Base-by-base conservation (phyloP, 1,139 yeast genomes). In the Taphrina confusa region DNA sequence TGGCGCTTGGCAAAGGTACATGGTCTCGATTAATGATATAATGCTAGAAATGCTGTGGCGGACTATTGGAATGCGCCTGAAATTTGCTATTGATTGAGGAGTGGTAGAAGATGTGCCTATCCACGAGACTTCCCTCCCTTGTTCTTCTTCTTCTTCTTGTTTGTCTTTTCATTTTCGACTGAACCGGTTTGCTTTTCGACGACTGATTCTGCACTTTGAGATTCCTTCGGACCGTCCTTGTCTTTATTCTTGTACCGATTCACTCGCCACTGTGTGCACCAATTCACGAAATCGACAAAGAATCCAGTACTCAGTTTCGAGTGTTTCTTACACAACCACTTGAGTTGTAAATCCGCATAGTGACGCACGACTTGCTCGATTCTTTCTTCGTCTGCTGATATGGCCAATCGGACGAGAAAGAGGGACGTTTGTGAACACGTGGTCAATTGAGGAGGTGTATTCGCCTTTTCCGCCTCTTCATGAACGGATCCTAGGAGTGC, bases 241-340 rank as follows among this genome's bases (percentile, higher is more conserved):
- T 4, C n/a, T 30, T 30, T 30, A 12, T n/a, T 22, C 25, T 25
- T 42, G 31, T 42, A 31, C n/a, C 31, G 52, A 34, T 54, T 54
- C 14, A 42, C 40, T 23, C 58, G 58, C 39, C 49, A 54, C 31
- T 42, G 51, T 1, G 58, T 37, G 36, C 47, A 44, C 94, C 95
- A 91, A 72, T 89, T 89, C 69, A 86, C 79, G 64, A 89, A 82
- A 67, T 90, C 97, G 66, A 82, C 80, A 71, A 87, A 88, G 68
- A 88, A 71, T 12, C 82, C 78, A 1, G 87, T 78, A 30, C 81
- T 81, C 44, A 82, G 75, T 67, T 81, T 82, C 62, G 81, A 77
- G 54, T 74, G 74, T 39, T 77, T 52, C 34, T 63, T 72, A 28
- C 33, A 23, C 54, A 84, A 79, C 95, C 96, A 89, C 18, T 70